These are phyloP conservation scores for Tolypocladium cylindrosporum DNA, from an alignment of 2,329 filamentous ascomycete genomes.

Conservation along the genomic window DNA sequence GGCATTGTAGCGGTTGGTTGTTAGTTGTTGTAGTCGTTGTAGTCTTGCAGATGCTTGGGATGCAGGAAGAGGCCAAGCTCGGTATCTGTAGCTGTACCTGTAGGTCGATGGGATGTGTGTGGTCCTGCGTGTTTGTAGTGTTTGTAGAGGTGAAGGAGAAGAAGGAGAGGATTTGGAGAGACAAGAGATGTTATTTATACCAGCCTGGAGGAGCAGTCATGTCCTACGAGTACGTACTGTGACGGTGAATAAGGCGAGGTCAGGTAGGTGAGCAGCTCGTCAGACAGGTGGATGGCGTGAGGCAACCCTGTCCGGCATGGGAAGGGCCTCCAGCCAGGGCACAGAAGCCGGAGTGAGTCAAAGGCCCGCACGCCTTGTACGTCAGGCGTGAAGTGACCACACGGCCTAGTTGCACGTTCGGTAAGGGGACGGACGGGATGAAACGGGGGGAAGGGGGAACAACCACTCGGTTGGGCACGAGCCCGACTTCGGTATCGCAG, in stretches of 20 bases:
- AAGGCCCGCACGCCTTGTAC: not conserved
- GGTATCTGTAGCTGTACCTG: not conserved
- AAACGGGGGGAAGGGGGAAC: not conserved
- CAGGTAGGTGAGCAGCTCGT: not conserved
- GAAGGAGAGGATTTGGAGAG: not conserved
- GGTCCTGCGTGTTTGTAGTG: not conserved
- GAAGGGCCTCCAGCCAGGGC: not conserved
- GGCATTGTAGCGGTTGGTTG: slow-evolving; percentile 10
- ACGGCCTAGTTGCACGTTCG: not conserved
- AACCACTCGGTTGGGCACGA: not conserved
- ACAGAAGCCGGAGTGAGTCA: slow-evolving; percentile 2
- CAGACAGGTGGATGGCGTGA: not conserved
- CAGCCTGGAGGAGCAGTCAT: not conserved
- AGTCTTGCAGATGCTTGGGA: not conserved
- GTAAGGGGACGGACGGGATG: not conserved
- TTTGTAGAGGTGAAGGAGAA: not conserved
- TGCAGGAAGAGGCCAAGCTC: not conserved
- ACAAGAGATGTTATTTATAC: not conserved
- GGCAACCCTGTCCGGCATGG: slow-evolving; percentile 1
- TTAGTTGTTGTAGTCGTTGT: not conserved
- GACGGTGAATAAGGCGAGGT: not conserved
- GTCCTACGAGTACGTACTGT: not conserved
- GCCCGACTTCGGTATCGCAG: not conserved
- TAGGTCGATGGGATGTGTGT: not conserved
- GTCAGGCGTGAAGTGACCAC: not conserved